Percentiles rank a stretch among this genome's conserved stretches.
These are phyloP conservation scores for Ogataea paraovalis DNA, from an alignment of 805 yeast species.

Conservation along the genomic window DNA sequence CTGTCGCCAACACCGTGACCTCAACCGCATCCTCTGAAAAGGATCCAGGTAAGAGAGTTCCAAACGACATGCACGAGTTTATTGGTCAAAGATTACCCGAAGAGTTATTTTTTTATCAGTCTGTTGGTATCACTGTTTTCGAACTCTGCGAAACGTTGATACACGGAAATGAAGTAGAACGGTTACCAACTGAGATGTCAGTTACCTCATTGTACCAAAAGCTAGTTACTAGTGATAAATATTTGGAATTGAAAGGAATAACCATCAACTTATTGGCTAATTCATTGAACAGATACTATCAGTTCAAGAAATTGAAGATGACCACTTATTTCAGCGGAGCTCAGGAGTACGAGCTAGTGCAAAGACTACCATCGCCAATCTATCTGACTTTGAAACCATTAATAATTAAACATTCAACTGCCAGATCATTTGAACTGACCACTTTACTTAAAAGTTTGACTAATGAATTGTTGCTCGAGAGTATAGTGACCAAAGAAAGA, in stretches of 20 bases:
- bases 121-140: constrained; percentile 67
- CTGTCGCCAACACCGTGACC: constrained; percentile 9
- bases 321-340: constrained; percentile 31
- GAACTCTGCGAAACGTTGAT: constrained; percentile 64
- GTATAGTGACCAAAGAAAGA: constrained; percentile 13
- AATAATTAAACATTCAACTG: constrained; percentile 29
- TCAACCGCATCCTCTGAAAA: constrained; percentile 6
- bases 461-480: constrained; percentile 29
- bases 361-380: constrained; percentile 51
- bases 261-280: constrained; percentile 66
- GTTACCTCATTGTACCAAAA: constrained; percentile 50
- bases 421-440: constrained; percentile 30
- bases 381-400: constrained; percentile 37
- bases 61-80: constrained; percentile 77
- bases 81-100: constrained; percentile 83
- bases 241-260: constrained; percentile 51
- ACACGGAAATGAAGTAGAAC: constrained; percentile 56
- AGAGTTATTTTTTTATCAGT: constrained; percentile 76
- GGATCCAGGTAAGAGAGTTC: constrained; percentile 38
- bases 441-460: constrained; percentile 29
- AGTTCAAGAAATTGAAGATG: constrained; percentile 60
- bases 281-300: constrained; percentile 79
- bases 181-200: constrained; percentile 66
- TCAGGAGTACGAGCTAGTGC: constrained; percentile 38
- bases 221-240: constrained; percentile 43